These are phyloP conservation scores for Aspergillus sergii DNA, from an alignment of 2,329 filamentous ascomycete species.

Conservation along the genomic window DNA sequence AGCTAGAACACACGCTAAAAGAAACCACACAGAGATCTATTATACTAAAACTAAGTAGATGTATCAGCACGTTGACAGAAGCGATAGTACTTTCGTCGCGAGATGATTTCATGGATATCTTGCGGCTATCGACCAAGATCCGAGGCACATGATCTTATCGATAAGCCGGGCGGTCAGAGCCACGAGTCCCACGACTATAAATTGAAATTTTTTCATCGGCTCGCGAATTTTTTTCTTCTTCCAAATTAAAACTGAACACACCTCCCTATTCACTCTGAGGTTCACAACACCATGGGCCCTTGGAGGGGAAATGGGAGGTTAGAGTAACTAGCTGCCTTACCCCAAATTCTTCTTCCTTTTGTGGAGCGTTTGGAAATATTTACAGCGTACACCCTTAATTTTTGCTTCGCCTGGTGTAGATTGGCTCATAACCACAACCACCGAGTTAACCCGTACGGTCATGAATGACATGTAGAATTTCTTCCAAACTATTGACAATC, in stretches of 20 bases:
- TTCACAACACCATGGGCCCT: conserved; percentile 41
- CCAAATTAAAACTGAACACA: conserved; percentile 38
- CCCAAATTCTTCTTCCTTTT: conserved; percentile 44
- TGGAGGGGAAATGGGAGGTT: conserved; percentile 53
- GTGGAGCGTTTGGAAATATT: conserved; percentile 53
- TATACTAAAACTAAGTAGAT: background rate
- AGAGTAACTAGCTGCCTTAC: conserved; percentile 49
- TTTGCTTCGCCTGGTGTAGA: background rate
- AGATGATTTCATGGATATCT: conserved; percentile 3
- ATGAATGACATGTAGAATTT: conserved; percentile 53
- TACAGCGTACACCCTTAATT: conserved; percentile 33
- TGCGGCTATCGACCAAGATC: conserved; percentile 6
- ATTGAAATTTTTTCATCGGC: conserved; percentile 23
- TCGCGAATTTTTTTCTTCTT: conserved; percentile 33
- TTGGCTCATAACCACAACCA: background rate
- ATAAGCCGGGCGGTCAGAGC: conserved; percentile 32
- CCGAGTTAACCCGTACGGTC: background rate
- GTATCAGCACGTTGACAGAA: background rate
- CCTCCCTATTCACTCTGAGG: conserved; percentile 53
- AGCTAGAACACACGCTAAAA: background rate
- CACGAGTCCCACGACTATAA: conserved; percentile 27
- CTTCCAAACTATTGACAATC: conserved; percentile 58
- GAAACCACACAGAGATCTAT: background rate
- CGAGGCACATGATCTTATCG: conserved; percentile 34
- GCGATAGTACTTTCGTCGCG: background rate